Evolutionary conservation across 2,329 filamentous ascomycete genomes (phyloP).

Genomic region (Fusarium papillatum): DNA sequence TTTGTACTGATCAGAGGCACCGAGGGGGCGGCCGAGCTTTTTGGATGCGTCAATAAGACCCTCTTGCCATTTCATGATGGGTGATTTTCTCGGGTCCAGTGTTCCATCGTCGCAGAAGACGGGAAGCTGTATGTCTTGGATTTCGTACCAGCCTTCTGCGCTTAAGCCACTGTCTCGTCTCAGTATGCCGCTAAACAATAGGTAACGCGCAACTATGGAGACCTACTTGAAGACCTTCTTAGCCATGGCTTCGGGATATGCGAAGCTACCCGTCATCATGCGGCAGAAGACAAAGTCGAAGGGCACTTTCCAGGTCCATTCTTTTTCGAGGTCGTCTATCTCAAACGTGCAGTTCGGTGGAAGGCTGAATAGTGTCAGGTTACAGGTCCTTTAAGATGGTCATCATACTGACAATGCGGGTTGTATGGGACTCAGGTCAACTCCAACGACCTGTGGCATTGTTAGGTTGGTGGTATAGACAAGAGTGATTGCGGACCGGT

Average conservation of each 20-base stretch:
- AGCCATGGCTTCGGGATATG: background rate
- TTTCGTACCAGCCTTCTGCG: slow-evolving; percentile 28
- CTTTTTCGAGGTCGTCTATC: slow-evolving; percentile 29
- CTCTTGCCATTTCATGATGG: slow-evolving; percentile 21
- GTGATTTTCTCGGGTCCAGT: background rate
- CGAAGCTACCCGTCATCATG: slow-evolving; percentile 32
- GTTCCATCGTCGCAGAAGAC: slow-evolving; percentile 22
- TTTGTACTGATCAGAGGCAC: slow-evolving; percentile 17
- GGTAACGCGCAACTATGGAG: too few species aligned
- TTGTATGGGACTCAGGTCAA: slow-evolving; percentile 26
- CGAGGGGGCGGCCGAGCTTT: background rate
- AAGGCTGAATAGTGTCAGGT: background rate
- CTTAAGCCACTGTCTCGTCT: slow-evolving; percentile 1
- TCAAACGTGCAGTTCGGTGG: slow-evolving; percentile 26
- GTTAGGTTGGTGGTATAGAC: background rate
- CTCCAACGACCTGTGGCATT: slow-evolving; percentile 14
- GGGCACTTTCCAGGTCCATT: slow-evolving; percentile 23
- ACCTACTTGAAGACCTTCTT: slow-evolving; percentile 8
- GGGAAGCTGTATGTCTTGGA: slow-evolving; percentile 30
- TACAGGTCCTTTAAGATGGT: rapidly evolving
- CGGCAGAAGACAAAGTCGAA: slow-evolving; percentile 32
- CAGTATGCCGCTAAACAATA: too few species aligned
- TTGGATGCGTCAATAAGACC: slow-evolving; percentile 18
- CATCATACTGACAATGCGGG: slow-evolving; percentile 17
- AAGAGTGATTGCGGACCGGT: rapidly evolving